These are phyloP conservation scores for Artomyces pyxidatus DNA, from an alignment of 768 basidiomycete species.

Conservation along the genomic window DNA sequence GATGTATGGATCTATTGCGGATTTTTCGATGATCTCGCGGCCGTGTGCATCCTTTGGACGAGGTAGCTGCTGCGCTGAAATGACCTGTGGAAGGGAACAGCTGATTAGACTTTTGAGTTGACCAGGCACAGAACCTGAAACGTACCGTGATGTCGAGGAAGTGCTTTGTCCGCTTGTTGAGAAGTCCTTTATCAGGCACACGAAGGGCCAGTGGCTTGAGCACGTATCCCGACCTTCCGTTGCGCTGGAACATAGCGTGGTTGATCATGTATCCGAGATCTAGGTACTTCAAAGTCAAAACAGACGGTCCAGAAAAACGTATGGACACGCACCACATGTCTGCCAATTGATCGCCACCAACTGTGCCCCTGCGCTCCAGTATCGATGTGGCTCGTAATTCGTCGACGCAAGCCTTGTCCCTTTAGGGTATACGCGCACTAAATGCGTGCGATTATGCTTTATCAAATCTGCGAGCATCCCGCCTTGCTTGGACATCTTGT, in stretches of 20 bases:
- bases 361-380: conserved; percentile 86
- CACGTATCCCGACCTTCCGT: conserved; percentile 83
- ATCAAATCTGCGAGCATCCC: conserved; percentile 56
- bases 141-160: conserved; percentile 56
- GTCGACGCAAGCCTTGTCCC: conserved; percentile 73
- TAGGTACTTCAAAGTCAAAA: conserved; percentile 23
- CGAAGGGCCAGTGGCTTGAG: conserved; percentile 80
- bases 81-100: conserved; percentile 32
- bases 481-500: conserved; percentile 62
- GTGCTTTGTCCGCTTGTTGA: conserved; percentile 47
- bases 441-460: conserved; percentile 77
- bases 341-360: conserved; percentile 97
- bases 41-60: conserved; percentile 55
- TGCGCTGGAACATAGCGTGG: conserved; percentile 90
- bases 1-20: conserved; percentile 64
- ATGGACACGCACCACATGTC: conserved; percentile 63
- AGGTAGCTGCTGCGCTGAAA: conserved; percentile 89
- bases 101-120: neutral
- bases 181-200: conserved; percentile 48
- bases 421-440: conserved; percentile 83
- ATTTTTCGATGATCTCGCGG: conserved; percentile 51
- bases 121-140: neutral
- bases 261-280: conserved; percentile 91
- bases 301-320: neutral
- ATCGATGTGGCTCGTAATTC: conserved; percentile 84